Base-by-base conservation (phyloP, 1,139 yeast species). In the Yamadazyma trypodendri region DNA sequence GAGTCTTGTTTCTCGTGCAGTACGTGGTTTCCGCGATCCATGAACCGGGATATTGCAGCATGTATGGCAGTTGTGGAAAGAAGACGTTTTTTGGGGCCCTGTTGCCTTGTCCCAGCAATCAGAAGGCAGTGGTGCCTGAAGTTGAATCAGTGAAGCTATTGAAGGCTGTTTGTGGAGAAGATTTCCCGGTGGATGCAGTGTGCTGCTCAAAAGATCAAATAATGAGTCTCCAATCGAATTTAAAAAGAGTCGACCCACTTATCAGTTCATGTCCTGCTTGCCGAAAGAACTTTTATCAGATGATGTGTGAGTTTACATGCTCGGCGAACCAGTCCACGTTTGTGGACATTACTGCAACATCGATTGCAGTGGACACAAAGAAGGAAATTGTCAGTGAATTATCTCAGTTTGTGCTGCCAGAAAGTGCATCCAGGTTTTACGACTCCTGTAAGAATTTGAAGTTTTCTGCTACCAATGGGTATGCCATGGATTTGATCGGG, bases 181-280 rank as follows among this genome's bases (percentile, higher is more conserved):
- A 74, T 27, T 86, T 87, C 75, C 61, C 63, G 3, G 45, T 48
- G 6, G 54, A 50, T 11, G 48, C 42, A 2, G 63, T 70, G n/a
- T 72, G 77, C 48, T 72, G 77, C 46, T 59, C 72, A 0, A 48
- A 56, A 21, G 62, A 55, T 20, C 77, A 72, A 44, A 46, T 71
- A 15, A 37, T 46, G 9, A 52, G 51, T 16, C 56, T 71, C 41
- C 66, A 67, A 39, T 46, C 63, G 30, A 85, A 82, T 54, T 63
- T 92, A 41, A 78, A 81, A 49, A 79, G 79, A 45, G 96, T 85
- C 0, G 94, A 84, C 43, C 79, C 88, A 0, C 61, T 92, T 28
- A 84, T 92, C 29, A 78, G 95, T 17, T 85, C 96, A 4, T 92
- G 98, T 58, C 97, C 97, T 2, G 97, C 98, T 0, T 92, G 98